Percentiles rank a stretch among this genome's conserved stretches.
phyloP scores from a whole-genome alignment of 306 rosid genomes.

The Oxytropis ochrocephala region DNA sequence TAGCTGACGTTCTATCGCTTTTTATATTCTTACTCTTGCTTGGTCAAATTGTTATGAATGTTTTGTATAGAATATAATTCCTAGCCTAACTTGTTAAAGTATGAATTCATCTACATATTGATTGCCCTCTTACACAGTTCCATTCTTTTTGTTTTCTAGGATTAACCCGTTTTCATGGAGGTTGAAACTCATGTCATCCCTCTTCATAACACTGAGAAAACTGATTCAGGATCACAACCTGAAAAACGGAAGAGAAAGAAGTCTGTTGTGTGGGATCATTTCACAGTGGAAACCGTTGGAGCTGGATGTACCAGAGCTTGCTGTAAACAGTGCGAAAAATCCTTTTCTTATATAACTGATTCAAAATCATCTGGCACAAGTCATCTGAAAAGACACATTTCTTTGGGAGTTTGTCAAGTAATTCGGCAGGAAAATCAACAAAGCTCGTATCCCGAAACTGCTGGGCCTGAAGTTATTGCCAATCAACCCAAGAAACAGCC shows the following conservation, averaged over 20 bases:
- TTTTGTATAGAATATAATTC: constrained; percentile 4
- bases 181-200: constrained; percentile 26
- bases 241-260: constrained; percentile 62
- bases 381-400: constrained; percentile 75
- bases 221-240: constrained; percentile 37
- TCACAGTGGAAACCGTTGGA: constrained; percentile 56
- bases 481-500: constrained; percentile 50
- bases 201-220: constrained; percentile 33
- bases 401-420: constrained; percentile 69
- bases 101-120: background rate
- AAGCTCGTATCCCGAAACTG: constrained; percentile 19
- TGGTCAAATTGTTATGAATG: background rate
- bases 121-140: background rate
- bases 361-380: constrained; percentile 83
- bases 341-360: constrained; percentile 74
- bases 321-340: constrained; percentile 72
- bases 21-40: background rate
- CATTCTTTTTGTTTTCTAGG: constrained; percentile 24
- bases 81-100: background rate
- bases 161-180: constrained; percentile 30
- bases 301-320: constrained; percentile 60
- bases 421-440: constrained; percentile 49
- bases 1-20: constrained; percentile 4
- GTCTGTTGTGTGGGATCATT: constrained; percentile 86
- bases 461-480: constrained; percentile 25